These are phyloP conservation scores for Thielaviopsis populi DNA, from an alignment of 2,329 filamentous ascomycete genomes.

Conservation along the genomic window DNA sequence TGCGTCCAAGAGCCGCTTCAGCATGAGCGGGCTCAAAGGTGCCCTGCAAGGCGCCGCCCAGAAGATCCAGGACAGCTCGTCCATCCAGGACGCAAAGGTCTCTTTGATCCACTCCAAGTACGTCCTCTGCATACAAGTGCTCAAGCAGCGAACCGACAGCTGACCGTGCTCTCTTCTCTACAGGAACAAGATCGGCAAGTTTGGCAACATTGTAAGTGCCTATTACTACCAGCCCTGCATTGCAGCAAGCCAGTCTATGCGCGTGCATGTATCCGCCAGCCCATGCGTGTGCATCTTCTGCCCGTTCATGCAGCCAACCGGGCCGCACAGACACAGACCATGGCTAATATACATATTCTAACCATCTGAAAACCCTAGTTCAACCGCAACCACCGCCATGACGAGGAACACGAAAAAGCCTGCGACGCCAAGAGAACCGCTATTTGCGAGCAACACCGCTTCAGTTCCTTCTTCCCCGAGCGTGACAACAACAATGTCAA, in stretches of 20 bases:
- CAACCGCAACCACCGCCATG: slow-evolving; percentile 81
- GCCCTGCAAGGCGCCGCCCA: slow-evolving; percentile 9
- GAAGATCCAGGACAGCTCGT: slow-evolving; percentile 12
- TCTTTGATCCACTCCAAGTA: slow-evolving; percentile 45
- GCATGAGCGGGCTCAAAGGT: slow-evolving; percentile 14
- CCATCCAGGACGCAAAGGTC: slow-evolving; percentile 29
- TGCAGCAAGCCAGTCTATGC: not conserved
- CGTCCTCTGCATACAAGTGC: slow-evolving; percentile 13
- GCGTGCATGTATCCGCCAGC: not conserved
- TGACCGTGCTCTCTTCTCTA: slow-evolving; percentile 5
- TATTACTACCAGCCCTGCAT: not conserved
- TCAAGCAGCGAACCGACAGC: not conserved
- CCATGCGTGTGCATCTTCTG: not conserved
- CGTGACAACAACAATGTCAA: slow-evolving; percentile 75
- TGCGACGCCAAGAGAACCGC: slow-evolving; percentile 67
- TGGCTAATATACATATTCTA: slow-evolving; percentile 1
- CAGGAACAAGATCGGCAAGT: slow-evolving; percentile 44
- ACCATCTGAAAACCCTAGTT: slow-evolving; percentile 31
- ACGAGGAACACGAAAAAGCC: slow-evolving; percentile 75
- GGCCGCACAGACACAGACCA: not conserved
- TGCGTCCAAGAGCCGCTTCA: slow-evolving; percentile 11
- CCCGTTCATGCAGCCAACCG: not conserved
- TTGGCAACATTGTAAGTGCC: slow-evolving; percentile 41
- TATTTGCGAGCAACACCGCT: slow-evolving; percentile 62
- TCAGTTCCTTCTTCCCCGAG: slow-evolving; percentile 80